These are phyloP conservation scores for Berberis vulgaris DNA, from an alignment of 164 flowering plant species.

Conservation along the genomic window DNA sequence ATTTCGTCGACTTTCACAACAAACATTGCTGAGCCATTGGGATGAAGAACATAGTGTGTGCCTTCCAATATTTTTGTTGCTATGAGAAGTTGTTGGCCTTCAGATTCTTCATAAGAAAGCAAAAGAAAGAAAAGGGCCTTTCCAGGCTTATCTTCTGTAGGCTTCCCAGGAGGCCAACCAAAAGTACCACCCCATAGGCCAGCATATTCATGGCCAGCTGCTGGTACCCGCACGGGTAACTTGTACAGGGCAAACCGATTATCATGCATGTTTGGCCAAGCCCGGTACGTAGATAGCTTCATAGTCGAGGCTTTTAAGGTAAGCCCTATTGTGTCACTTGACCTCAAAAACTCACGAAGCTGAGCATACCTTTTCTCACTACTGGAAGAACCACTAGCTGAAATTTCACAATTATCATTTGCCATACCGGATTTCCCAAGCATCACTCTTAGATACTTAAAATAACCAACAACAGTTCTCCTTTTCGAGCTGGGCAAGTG, in stretches of 20 bases:
- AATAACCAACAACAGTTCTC: constrained; percentile 43
- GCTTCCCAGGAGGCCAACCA: constrained; percentile 91
- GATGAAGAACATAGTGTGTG: constrained; percentile 89
- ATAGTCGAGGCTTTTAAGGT: constrained; percentile 46
- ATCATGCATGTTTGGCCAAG: constrained; percentile 92
- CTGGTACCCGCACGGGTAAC: constrained; percentile 45
- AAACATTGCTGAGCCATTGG: constrained; percentile 97
- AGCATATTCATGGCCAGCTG: constrained; percentile 53
- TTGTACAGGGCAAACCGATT: constrained; percentile 83
- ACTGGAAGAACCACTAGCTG: constrained; percentile 38
- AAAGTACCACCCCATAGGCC: constrained; percentile 94
- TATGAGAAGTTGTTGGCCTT: constrained; percentile 48
- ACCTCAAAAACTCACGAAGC: constrained; percentile 57
- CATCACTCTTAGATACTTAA: constrained; percentile 47
- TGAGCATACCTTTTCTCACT: constrained; percentile 52
- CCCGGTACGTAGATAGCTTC: constrained; percentile 63
- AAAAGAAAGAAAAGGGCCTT: constrained; percentile 83
- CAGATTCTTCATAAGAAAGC: constrained; percentile 76
- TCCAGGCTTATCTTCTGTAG: constrained; percentile 75
- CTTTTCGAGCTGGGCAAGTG: constrained; percentile 25
- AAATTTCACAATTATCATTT: constrained; percentile 18
- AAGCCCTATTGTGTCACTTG: constrained; percentile 58
- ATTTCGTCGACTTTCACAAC: constrained; percentile 61
- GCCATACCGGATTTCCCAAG: constrained; percentile 42
- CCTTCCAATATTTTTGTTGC: constrained; percentile 97